A percentile compares a stretch with the other conserved stretches of the same genome.
Evolutionary conservation across 208 protist genomes (phyloP).

Genomic region (Trypanosomatidae sp.): DNA sequence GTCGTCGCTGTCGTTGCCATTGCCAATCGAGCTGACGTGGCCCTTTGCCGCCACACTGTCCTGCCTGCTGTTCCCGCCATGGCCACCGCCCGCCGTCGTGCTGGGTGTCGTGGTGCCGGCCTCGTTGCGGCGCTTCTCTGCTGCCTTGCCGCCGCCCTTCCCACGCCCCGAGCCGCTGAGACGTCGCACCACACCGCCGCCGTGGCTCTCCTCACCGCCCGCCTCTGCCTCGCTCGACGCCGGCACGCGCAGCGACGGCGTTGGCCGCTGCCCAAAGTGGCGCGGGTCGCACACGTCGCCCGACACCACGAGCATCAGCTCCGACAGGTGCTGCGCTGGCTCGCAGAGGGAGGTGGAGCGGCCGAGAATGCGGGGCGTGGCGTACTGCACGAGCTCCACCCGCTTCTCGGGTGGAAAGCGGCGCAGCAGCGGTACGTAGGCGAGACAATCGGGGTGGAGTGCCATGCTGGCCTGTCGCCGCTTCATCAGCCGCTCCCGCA

Average conservation of each 20-base stretch:
- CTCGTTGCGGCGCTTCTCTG: no score
- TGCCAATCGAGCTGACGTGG: no score
- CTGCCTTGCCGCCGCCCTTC: no score
- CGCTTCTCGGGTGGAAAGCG: slow-evolving; percentile 49
- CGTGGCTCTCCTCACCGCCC: not conserved
- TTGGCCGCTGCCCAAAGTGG: slow-evolving; percentile 52
- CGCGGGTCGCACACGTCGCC: slow-evolving; percentile 75
- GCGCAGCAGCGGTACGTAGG: slow-evolving; percentile 60
- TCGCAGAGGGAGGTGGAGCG: slow-evolving; percentile 74
- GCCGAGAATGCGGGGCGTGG: slow-evolving; percentile 53
- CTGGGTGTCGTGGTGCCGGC: no score
- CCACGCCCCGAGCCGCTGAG: no score
- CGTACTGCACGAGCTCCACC: slow-evolving; percentile 44
- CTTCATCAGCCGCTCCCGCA: slow-evolving; percentile 67
- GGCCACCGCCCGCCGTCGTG: no score
- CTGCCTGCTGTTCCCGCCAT: no score
- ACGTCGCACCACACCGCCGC: no score
- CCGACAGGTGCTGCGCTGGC: slow-evolving; percentile 63
- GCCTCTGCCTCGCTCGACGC: slow-evolving; percentile 28
- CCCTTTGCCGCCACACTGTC: no score
- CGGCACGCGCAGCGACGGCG: slow-evolving; percentile 36
- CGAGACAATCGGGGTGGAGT: slow-evolving; percentile 59
- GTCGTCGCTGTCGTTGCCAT: not conserved
- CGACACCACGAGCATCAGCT: slow-evolving; percentile 65
- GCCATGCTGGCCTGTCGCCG: slow-evolving; percentile 52